phyloP scores from a whole-genome alignment of 768 basidiomycete genomes.

The Rhodotorula graminis region DNA sequence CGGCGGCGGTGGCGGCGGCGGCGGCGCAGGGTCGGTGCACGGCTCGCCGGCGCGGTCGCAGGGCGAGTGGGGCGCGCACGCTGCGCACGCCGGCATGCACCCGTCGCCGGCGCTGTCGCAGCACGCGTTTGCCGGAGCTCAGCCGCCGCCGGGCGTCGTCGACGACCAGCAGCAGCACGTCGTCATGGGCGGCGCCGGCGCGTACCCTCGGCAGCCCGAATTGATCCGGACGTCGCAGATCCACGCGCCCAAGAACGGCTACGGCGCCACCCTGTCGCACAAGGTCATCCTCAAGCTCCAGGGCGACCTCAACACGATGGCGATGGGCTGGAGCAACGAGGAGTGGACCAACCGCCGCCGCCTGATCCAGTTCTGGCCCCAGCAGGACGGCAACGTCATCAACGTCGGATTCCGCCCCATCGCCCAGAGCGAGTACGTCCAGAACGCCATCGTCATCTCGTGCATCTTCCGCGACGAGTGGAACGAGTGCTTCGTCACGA shows the following conservation, averaged over 20 bases:
- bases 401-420: constrained; percentile 74
- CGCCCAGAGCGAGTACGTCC: constrained; percentile 64
- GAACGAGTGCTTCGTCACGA: constrained; percentile 79
- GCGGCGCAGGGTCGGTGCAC: neutral
- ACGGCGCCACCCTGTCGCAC: constrained; percentile 28
- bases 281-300: constrained; percentile 45
- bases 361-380: constrained; percentile 76
- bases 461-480: constrained; percentile 82
- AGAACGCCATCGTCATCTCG: constrained; percentile 77
- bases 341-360: constrained; percentile 69
- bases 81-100: neutral
- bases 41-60: constrained; percentile 3
- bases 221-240: constrained; percentile 37
- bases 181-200: neutral
- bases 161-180: neutral
- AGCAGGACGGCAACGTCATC: constrained; percentile 70
- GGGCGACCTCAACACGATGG: constrained; percentile 49
- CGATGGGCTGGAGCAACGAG: constrained; percentile 53
- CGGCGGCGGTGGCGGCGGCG: no score
- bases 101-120: neutral
- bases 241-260: constrained; percentile 5
- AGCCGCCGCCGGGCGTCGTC: neutral
- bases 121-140: neutral
- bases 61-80: constrained; percentile 12
- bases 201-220: constrained; percentile 25